These are phyloP conservation scores for Lobosporangium transversale DNA, from an alignment of 192 early-diverging fungal species.

Conservation along the genomic window DNA sequence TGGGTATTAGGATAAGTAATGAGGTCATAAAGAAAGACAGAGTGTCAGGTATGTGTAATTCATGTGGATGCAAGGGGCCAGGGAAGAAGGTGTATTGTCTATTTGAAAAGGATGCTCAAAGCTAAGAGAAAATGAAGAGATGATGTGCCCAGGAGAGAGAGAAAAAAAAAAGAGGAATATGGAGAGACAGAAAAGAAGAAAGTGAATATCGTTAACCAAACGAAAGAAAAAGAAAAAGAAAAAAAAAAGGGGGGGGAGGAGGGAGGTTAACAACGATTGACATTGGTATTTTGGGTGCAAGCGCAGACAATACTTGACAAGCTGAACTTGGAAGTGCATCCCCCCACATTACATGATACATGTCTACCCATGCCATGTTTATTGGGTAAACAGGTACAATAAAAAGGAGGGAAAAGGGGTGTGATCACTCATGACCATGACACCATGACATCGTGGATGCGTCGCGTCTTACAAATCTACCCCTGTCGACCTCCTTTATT, in stretches of 20 bases:
- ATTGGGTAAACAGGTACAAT: too few species aligned
- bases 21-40: neutral
- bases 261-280: neutral
- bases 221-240: neutral
- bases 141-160: neutral
- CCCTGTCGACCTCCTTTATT: too few species aligned
- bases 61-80: neutral
- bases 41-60: neutral
- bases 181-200: neutral
- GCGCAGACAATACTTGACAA: neutral
- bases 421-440: too few species aligned
- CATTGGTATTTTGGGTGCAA: neutral
- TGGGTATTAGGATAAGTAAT: neutral
- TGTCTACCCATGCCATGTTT: too few species aligned
- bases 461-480: too few species aligned
- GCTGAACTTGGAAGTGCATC: too few species aligned
- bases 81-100: neutral
- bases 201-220: neutral
- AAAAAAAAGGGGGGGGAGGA: neutral
- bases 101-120: neutral
- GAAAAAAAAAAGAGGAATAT: constrained; percentile 5
- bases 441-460: too few species aligned
- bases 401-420: too few species aligned
- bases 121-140: neutral
- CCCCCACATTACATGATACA: too few species aligned